Percentiles rank a stretch among this genome's conserved stretches.
Evolutionary conservation across 306 rosid species (phyloP).

Genomic region (Glycine latifolia): DNA sequence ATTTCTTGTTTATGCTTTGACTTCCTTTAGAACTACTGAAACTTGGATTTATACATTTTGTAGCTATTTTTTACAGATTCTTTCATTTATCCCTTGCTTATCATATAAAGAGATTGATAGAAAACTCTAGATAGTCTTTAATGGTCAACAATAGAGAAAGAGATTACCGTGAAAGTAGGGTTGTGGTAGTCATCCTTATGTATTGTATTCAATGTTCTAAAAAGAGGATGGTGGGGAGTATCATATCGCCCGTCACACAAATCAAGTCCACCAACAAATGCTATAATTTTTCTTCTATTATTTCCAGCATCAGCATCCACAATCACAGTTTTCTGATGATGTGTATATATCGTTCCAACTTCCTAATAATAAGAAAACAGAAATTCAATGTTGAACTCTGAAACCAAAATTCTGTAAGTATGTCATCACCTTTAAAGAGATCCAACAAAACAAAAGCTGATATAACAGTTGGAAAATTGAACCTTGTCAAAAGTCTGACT

Average conservation of each 20-base stretch:
- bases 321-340: constrained; percentile 96
- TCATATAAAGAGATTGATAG: constrained; percentile 8
- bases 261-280: constrained; percentile 99
- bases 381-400: constrained; percentile 45
- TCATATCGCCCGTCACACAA: constrained; percentile 97
- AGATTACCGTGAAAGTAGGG: constrained; percentile 88
- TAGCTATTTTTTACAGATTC: background rate
- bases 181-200: constrained; percentile 97
- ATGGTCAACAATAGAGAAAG: constrained; percentile 34
- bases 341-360: constrained; percentile 94
- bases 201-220: constrained; percentile 76
- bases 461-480: constrained; percentile 38
- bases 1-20: background rate
- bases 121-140: constrained; percentile 32
- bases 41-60: constrained; percentile 1
- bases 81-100: constrained; percentile 18
- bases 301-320: constrained; percentile 93
- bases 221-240: constrained; percentile 77
- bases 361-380: constrained; percentile 60
- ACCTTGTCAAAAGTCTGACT: constrained; percentile 23
- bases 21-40: constrained; percentile 35
- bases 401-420: constrained; percentile 37
- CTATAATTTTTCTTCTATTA: constrained; percentile 78
- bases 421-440: constrained; percentile 21
- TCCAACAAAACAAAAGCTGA: background rate